Percentiles rank a stretch among this genome's conserved stretches.
phyloP scores from a whole-genome alignment of 2,329 filamentous ascomycete genomes.

The Fusarium decemcellulare region DNA sequence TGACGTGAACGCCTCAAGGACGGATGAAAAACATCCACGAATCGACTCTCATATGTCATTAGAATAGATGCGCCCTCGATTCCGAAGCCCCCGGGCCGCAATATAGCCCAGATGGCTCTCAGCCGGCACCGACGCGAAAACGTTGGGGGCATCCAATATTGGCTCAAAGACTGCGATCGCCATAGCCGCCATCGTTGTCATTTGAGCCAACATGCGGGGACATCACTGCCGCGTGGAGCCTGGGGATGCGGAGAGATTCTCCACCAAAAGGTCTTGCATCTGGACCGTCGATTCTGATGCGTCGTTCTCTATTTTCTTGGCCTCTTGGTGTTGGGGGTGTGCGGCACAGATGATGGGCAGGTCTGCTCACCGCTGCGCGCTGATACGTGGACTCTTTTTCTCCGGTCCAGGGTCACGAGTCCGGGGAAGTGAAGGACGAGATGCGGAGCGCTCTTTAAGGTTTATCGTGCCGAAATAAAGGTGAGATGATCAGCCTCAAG shows the following conservation, averaged over 20 bases:
- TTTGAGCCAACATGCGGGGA: slow-evolving; percentile 37
- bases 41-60: slow-evolving; percentile 22
- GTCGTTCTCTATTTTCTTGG: slow-evolving; percentile 12
- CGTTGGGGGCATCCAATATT: slow-evolving; percentile 35
- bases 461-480: slow-evolving; percentile 27
- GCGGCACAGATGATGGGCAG: slow-evolving; percentile 6
- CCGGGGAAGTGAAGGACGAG: slow-evolving; percentile 12
- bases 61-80: slow-evolving; percentile 21
- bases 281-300: slow-evolving; percentile 14
- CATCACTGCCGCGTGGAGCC: slow-evolving; percentile 37
- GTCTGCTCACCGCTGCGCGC: not conserved
- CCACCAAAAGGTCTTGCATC: slow-evolving; percentile 36
- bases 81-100: slow-evolving; percentile 11
- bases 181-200: slow-evolving; percentile 12
- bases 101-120: slow-evolving; percentile 23
- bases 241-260: slow-evolving; percentile 42
- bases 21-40: slow-evolving; percentile 43
- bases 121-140: slow-evolving; percentile 7
- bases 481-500: slow-evolving; percentile 36
- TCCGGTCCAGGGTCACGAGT: slow-evolving; percentile 32
- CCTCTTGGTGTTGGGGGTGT: slow-evolving; percentile 15
- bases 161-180: slow-evolving; percentile 9
- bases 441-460: slow-evolving; percentile 33
- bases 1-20: slow-evolving; percentile 7
- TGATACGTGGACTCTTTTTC: slow-evolving; percentile 41